Conservation (phyloP, 768 basidiomycete genomes). For the Ramaria sp. region DNA sequence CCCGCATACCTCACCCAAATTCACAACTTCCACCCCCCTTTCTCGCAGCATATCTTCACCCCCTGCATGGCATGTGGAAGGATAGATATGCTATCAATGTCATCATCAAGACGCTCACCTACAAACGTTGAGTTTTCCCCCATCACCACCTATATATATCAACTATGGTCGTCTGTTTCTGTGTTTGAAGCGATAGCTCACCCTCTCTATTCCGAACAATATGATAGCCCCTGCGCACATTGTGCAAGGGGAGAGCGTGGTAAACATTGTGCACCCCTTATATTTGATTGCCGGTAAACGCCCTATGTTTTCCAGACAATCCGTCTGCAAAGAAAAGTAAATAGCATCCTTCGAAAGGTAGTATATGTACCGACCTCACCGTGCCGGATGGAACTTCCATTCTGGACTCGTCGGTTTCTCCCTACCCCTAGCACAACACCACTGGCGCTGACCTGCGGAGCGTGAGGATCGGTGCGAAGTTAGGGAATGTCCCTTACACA, state of each 20-base stretch:
- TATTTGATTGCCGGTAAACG: constrained; percentile 35
- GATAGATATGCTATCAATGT: too few relatives aligned
- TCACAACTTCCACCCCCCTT: constrained; percentile 44
- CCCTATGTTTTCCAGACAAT: constrained; percentile 44
- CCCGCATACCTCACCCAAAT: constrained; percentile 21
- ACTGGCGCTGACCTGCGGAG: constrained; percentile 7
- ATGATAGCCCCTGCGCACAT: constrained; percentile 58
- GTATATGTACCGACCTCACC: constrained; percentile 28
- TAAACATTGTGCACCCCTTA: constrained; percentile 32
- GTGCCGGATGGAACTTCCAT: constrained; percentile 31
- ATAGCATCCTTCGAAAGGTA: background rate
- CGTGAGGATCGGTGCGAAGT: background rate
- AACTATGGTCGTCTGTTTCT: background rate
- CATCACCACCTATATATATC: constrained; percentile 32
- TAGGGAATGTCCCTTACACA: background rate
- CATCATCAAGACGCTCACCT: constrained; percentile 13
- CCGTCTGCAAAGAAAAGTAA: constrained; percentile 12
- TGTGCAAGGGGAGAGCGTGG: constrained; percentile 39
- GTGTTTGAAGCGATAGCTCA: background rate
- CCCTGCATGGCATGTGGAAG: constrained; percentile 11
- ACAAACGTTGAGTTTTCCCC: constrained; percentile 49
- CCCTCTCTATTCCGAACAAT: constrained; percentile 53
- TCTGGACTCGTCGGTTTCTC: constrained; percentile 37
- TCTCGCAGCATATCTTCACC: constrained; percentile 42
- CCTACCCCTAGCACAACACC: constrained; percentile 29